A percentile compares a stretch with the other conserved stretches of the same genome.
Evolutionary conservation across 208 protist genomes (phyloP).

Genomic region (Acanthamoeba sp.): DNA sequence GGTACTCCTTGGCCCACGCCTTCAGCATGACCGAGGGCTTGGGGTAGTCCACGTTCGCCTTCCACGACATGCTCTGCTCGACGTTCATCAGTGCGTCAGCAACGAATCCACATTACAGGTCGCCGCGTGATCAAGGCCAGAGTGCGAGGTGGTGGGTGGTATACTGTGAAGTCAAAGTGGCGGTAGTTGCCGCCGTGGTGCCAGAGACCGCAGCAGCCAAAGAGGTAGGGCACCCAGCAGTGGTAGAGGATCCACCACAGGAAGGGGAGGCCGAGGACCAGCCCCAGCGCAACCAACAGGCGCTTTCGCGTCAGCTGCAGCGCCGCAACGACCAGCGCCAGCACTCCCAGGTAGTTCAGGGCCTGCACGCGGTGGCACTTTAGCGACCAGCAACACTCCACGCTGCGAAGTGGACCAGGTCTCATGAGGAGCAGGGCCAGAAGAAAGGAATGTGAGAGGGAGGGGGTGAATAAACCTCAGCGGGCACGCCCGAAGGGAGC

Average conservation of each 20-base stretch:
- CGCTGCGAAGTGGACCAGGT: no score
- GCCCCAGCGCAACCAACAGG: not conserved
- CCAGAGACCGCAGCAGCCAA: conserved; percentile 37
- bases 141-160: not conserved
- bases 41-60: conserved; percentile 17
- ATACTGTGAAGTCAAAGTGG: conserved; percentile 34
- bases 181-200: conserved; percentile 60
- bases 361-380: not conserved
- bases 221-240: conserved; percentile 52
- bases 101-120: not conserved
- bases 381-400: not conserved
- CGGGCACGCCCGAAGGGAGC: not conserved
- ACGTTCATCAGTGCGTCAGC: no score
- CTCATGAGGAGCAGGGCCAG: no score
- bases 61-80: not conserved
- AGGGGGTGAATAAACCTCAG: not conserved
- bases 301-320: not conserved
- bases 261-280: conserved; percentile 44
- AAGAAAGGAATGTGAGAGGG: not conserved
- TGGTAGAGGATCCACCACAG: conserved; percentile 48
- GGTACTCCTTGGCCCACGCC: conserved; percentile 58
- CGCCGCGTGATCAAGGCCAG: not conserved
- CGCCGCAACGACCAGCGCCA: not conserved
- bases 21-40: not conserved
- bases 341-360: not conserved